These are phyloP conservation scores for Mucor racemosus DNA, from an alignment of 371 early-diverging fungal genomes.

Conservation along the genomic window DNA sequence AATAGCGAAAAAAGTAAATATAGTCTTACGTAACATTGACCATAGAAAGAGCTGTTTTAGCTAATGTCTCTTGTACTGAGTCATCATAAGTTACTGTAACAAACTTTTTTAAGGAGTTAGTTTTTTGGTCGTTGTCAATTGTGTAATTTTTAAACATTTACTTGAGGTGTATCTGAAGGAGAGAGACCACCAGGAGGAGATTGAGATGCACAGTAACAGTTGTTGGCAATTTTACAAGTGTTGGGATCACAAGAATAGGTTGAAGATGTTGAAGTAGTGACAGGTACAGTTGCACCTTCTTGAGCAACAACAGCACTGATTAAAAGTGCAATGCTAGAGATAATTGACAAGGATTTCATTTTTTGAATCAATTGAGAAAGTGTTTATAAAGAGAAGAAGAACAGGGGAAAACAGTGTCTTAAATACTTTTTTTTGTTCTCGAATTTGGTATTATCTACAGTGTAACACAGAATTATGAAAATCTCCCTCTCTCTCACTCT, in stretches of 20 bases:
- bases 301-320: constrained; percentile 33
- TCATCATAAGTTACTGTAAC: constrained; percentile 74
- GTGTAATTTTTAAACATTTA: constrained; percentile 13
- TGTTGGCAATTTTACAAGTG: constrained; percentile 59
- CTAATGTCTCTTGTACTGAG: constrained; percentile 56
- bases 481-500: not conserved
- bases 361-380: not conserved
- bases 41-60: constrained; percentile 38
- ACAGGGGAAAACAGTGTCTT: constrained; percentile 2
- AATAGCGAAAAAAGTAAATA: not conserved
- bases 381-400: constrained; percentile 16
- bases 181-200: constrained; percentile 61
- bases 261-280: constrained; percentile 14
- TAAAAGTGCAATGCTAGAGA: constrained; percentile 23
- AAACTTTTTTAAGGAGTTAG: constrained; percentile 41
- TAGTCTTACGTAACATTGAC: constrained; percentile 45
- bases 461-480: not conserved
- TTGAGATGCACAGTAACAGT: constrained; percentile 68
- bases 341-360: constrained; percentile 25
- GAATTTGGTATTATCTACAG: not conserved
- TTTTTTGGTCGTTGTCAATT: not conserved
- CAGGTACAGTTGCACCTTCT: constrained; percentile 41
- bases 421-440: not conserved
- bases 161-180: constrained; percentile 64
- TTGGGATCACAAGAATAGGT: constrained; percentile 62